Percentiles rank a stretch among this genome's conserved stretches.
Evolutionary conservation across 2,329 filamentous ascomycete genomes (phyloP).

Genomic region (Chaetothyriales sp.): DNA sequence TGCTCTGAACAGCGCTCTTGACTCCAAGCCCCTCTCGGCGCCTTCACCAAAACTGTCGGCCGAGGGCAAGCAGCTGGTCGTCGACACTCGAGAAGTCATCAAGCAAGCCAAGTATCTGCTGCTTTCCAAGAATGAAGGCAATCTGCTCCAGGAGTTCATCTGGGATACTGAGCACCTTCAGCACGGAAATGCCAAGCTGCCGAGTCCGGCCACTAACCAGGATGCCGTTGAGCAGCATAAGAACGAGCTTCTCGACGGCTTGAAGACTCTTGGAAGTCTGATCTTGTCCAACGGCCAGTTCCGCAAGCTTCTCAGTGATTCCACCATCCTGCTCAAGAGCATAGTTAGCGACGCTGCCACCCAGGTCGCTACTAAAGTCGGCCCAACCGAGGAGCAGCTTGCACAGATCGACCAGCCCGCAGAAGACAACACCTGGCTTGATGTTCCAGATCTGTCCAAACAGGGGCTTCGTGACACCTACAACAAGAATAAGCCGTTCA

Average conservation of each 20-base stretch:
- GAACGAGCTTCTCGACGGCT: conserved; percentile 66
- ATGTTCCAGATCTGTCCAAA: conserved; percentile 62
- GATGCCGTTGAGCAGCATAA: conserved; percentile 69
- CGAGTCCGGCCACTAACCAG: conserved; percentile 58
- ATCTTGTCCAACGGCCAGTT: conserved; percentile 94
- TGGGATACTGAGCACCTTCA: conserved; percentile 72
- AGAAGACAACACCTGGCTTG: conserved; percentile 86
- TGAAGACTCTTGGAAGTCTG: conserved; percentile 76
- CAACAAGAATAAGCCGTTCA: conserved; percentile 43
- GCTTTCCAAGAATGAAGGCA: conserved; percentile 87
- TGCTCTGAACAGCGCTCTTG: conserved; percentile 75
- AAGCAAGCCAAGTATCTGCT: conserved; percentile 72
- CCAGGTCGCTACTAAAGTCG: conserved; percentile 61
- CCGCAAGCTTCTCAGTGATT: conserved; percentile 77
- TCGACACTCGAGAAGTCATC: conserved; percentile 66
- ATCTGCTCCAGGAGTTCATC: conserved; percentile 90
- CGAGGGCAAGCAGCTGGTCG: conserved; percentile 68
- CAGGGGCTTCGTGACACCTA: conserved; percentile 49
- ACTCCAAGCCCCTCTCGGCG: conserved; percentile 52
- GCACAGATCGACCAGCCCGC: conserved; percentile 69
- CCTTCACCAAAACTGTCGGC: conserved; percentile 65
- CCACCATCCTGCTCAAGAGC: conserved; percentile 66
- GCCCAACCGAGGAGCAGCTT: conserved; percentile 65
- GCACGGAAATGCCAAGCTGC: conserved; percentile 45
- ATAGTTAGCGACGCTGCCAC: conserved; percentile 81